Evolutionary conservation across 78 protist genomes (phyloP), one percentile per base, ranked within the genome.

Genomic region (Dictyostelium firmibasis): DNA sequence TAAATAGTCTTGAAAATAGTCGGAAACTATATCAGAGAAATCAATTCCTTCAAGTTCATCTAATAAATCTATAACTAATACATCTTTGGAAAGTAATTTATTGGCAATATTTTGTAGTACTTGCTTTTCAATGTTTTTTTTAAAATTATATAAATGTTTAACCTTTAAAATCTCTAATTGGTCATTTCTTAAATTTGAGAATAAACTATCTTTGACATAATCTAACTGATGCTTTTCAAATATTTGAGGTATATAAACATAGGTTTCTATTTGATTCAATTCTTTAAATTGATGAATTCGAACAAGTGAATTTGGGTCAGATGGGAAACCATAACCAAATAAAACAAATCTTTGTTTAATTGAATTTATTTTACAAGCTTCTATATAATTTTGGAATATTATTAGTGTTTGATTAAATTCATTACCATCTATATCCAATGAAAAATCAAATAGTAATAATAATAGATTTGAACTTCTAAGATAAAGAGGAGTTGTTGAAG

Each of bases 161-260:
- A 33, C 36, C 36, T 33, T 72, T 31, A 29, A 72, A 72, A 72
- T 27, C 36, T 72, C 79, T 18, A 72, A 72, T 72, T 33, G 36
- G 33, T 72, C 79, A 72, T 72, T 72, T 72, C 79, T 72, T 72
- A 72, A 72, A 33, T 72, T 29, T 31, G 79, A 27, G 3, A 72
- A 72, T 70, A 70, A 72, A 72, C 43, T 33, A 72, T 72, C 79
- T 72, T n/a, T 72, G 33, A 72, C 20, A 18, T 14, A 72, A 7
- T 72, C 79, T 4, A 29, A 18, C 31, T 72, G 79, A 27, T 33
- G 35, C 11, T 33, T 72, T 33, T 72, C 79, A 33, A 27, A 4
- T 33, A 27, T 33, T 27, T 72, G 36, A 29, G 36, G 27, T 72
- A 72, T 13, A 72, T 72, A 72, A 33, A 72, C 36, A 72, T 33